A percentile compares a stretch with the other conserved stretches of the same genome.
phyloP scores from a whole-genome alignment of 129 eudicot genomes.

The Artemisia annua region DNA sequence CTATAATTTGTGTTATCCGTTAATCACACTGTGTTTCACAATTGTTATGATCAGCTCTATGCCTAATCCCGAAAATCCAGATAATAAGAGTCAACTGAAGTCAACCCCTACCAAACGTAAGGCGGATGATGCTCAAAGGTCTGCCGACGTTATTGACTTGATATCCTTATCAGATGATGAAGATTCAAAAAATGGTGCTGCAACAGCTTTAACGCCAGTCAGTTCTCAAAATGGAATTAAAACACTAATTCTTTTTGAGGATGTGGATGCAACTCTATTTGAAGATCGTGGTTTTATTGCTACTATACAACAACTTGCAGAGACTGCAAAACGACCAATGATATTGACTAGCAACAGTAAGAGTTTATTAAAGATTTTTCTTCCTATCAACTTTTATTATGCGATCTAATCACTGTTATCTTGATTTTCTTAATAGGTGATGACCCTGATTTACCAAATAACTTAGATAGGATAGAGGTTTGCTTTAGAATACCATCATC shows the following conservation, averaged over 20 bases:
- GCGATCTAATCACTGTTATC: background rate
- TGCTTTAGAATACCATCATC: conserved; percentile 61
- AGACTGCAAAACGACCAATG: conserved; percentile 95
- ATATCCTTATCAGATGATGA: conserved; percentile 57
- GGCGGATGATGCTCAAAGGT: conserved; percentile 22
- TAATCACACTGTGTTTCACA: conserved; percentile 21
- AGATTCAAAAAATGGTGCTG: conserved; percentile 32
- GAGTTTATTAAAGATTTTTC: conserved; percentile 29
- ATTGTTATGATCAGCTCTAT: conserved; percentile 47
- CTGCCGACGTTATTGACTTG: conserved; percentile 45
- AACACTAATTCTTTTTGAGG: conserved; percentile 92
- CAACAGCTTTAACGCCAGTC: conserved; percentile 14
- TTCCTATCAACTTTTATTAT: conserved; percentile 6
- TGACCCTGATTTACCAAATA: conserved; percentile 76
- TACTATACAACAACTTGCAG: conserved; percentile 86
- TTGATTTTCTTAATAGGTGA: conserved; percentile 41
- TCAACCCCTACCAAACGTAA: conserved; percentile 34
- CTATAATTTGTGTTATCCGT: conserved; percentile 14
- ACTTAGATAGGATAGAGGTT: conserved; percentile 69
- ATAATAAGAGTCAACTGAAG: conserved; percentile 38
- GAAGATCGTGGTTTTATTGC: conserved; percentile 94
- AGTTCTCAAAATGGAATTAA: conserved; percentile 50
- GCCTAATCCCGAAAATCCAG: conserved; percentile 44
- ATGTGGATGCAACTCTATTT: conserved; percentile 73
- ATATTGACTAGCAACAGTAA: conserved; percentile 94